These are phyloP conservation scores for Lavandula angustifolia DNA, from an alignment of 257 asterid genomes.

Conservation along the genomic window DNA sequence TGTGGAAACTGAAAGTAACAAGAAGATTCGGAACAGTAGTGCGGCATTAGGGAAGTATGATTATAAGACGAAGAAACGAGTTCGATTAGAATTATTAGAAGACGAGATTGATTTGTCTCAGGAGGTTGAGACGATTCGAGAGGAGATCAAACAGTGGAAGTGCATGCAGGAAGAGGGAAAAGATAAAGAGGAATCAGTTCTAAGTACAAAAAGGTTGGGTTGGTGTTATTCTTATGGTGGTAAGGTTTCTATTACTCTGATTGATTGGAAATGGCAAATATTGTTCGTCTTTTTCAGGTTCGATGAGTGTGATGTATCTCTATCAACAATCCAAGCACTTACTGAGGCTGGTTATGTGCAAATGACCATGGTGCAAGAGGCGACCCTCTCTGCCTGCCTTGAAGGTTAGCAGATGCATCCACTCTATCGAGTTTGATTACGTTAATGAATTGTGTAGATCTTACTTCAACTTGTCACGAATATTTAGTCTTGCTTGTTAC, in stretches of 20 bases:
- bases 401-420: slow-evolving; percentile 53
- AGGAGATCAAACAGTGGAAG: slow-evolving; percentile 59
- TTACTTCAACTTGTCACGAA: slow-evolving; percentile 6
- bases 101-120: slow-evolving; percentile 64
- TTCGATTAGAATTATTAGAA: slow-evolving; percentile 62
- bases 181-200: slow-evolving; percentile 52
- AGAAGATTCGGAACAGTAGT: slow-evolving; percentile 48
- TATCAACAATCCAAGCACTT: slow-evolving; percentile 73
- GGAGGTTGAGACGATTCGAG: slow-evolving; percentile 62
- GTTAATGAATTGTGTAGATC: neutral
- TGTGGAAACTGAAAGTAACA: slow-evolving; percentile 38
- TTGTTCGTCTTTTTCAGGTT: slow-evolving; percentile 57
- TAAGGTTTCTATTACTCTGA: slow-evolving; percentile 12
- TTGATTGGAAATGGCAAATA: slow-evolving; percentile 28
- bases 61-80: slow-evolving; percentile 58
- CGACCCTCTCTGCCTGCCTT: slow-evolving; percentile 69
- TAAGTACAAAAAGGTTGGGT: slow-evolving; percentile 69
- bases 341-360: slow-evolving; percentile 82
- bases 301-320: slow-evolving; percentile 77
- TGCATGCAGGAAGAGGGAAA: slow-evolving; percentile 43
- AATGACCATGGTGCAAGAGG: slow-evolving; percentile 92
- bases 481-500: neutral
- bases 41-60: slow-evolving; percentile 83
- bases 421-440: slow-evolving; percentile 10
- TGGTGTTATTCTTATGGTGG: slow-evolving; percentile 1